Evolutionary conservation across 306 rosid species (phyloP), one percentile per base, ranked within the genome.

Genomic region (Astragalus glycyphyllos): DNA sequence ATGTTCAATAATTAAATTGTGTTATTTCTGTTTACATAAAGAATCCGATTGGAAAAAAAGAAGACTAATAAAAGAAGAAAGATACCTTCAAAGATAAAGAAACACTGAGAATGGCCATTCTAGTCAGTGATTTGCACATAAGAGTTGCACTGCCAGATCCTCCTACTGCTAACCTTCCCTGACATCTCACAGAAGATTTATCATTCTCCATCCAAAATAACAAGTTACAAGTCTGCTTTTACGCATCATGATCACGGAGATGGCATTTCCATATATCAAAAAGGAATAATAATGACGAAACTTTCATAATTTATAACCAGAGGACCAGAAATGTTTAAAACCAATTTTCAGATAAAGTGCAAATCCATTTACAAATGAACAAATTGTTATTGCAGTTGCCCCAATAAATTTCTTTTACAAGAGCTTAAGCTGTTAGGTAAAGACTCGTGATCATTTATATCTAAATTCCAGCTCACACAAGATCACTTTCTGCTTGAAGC

Each of bases 41-140:
- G 47, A 49, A 64, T 76, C 58, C 31, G 16, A 35, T 45, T 8
- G 13, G 61, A 65, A 47, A 57, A 54, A 17, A 77, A 29, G 55
- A 74, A 34, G 66, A 7, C 5, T 13, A 20, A 76, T 74, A 37
- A 69, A 63, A 69, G 14, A 64, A 58, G 35, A 55, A 65, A 60
- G 55, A 57, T 73, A 94, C 98, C 94, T 77, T 84, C 5, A 83
- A 62, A 68, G 80, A 73, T 68, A 80, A 86, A 58, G 96, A 58
- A 78, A 87, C 84, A 62, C 92, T 89, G 54, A 94, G 92, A 81
- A 94, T 80, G 55, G 88, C 97, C 66, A 94, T 82, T 86, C 97
- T 86, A 80, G 97, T 80, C 44, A 85, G 70, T 71, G 89, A 78
- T 74, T 75, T 86, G 78, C 88, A 82, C 81, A 80, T 38, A 54